Evolutionary conservation across 371 early-diverging fungal species (phyloP).

Genomic region (Mortierella sp.): DNA sequence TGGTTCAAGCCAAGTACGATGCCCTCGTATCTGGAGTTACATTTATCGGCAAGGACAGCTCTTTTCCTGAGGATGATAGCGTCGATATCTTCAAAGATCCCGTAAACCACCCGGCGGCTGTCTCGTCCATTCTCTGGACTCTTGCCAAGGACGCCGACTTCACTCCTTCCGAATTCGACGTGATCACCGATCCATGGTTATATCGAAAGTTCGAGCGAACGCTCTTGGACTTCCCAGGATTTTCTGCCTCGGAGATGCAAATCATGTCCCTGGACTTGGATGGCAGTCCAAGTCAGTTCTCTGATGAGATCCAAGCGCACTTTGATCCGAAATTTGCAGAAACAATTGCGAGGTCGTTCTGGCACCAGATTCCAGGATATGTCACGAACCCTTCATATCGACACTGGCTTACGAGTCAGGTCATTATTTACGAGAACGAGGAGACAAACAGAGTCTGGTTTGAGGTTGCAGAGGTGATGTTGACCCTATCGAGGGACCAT

Average conservation of each 20-base stretch:
- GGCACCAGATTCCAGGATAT: too few relatives aligned
- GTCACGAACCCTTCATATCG: too few relatives aligned
- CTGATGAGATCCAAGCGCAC: too few relatives aligned
- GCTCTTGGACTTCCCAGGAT: conserved; percentile 3
- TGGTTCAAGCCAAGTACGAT: neutral
- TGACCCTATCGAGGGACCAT: too few relatives aligned
- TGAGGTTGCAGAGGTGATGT: too few relatives aligned
- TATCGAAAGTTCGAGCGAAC: neutral
- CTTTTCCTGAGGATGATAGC: neutral
- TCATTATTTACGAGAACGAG: too few relatives aligned
- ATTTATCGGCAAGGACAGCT: conserved; percentile 3
- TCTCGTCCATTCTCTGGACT: neutral
- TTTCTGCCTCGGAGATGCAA: neutral
- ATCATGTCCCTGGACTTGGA: too few relatives aligned
- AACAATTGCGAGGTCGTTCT: too few relatives aligned
- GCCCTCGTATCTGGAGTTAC: neutral
- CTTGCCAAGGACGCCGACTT: neutral
- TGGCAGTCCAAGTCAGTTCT: too few relatives aligned
- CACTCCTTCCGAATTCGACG: neutral
- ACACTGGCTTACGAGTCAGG: too few relatives aligned
- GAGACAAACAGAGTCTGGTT: too few relatives aligned
- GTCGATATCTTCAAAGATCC: conserved; percentile 1
- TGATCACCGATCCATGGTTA: neutral
- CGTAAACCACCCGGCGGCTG: conserved; percentile 1
- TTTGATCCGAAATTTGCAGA: too few relatives aligned